Conservation (phyloP, 2,329 filamentous ascomycete species). For the Pseudogymnoascus sp. region DNA sequence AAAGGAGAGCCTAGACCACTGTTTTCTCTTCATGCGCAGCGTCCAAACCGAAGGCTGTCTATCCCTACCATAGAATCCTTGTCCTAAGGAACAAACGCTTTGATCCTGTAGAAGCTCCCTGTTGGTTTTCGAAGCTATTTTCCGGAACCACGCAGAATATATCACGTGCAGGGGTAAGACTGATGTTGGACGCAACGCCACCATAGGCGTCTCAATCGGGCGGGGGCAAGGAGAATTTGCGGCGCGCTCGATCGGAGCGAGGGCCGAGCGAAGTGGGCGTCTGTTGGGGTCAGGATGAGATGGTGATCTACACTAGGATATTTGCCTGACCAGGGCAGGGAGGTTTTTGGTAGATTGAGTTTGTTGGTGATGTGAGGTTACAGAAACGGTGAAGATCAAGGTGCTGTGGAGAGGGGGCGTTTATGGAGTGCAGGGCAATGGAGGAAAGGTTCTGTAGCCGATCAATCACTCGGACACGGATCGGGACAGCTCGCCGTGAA, state of each 20-base stretch:
- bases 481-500: neutral
- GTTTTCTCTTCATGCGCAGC: neutral
- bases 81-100: neutral
- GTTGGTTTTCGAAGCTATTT: neutral
- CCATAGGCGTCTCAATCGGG: neutral
- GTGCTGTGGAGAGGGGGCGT: neutral
- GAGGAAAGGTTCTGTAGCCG: neutral
- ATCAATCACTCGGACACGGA: neutral
- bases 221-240: neutral
- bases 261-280: conserved; percentile 1
- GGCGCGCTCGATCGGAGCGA: neutral
- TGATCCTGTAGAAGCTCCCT: neutral
- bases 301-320: neutral
- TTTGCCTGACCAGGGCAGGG: neutral
- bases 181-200: neutral
- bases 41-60: neutral
- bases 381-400: neutral
- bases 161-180: neutral
- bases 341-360: conserved; percentile 1
- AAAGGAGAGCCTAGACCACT: neutral
- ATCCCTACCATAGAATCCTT: neutral
- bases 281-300: neutral
- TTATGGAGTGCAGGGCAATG: neutral
- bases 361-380: neutral
- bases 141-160: neutral